Base-by-base conservation (phyloP, 192 early-diverging fungal species). In the Backusella macrospora region DNA sequence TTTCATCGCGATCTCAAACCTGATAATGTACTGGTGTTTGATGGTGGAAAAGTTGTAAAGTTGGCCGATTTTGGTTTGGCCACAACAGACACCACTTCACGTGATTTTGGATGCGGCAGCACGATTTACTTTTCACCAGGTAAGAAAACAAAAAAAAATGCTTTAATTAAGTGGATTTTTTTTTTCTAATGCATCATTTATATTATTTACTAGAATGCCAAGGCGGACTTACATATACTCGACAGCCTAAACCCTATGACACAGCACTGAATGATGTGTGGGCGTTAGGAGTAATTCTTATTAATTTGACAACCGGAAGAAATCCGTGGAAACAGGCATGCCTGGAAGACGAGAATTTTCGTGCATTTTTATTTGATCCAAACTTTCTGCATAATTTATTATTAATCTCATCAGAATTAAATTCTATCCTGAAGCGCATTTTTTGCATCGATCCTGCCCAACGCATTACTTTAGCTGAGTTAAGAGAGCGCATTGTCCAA, bases 1-100 rank as follows among this genome's bases (percentile, higher is more conserved):
- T 95, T 92, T 83, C 97, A 97, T 81, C 90, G 97, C 71, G 96
- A 98, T 81, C 76, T 98, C 71, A 97, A 98, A 80, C 90, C 90
- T 10, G 91, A 93, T 73, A 92, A 93, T 82, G 88, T 93, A 45
- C 73, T 92, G 2, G 78, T 86, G 21, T 78, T 77, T 65, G 88
- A 87, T 65, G 87, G 85, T 38, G 87, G 90, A 46, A 84, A 84
- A 21, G 87, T 85, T 42, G 75, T 96, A 63, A 96, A 96, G 83
- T 82, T 97, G 37, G 92, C 93, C 10, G 96, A 97, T 81, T 97
- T 97, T 90, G 96, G 96, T 15, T 90, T 97, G 45, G 92, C 96
- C 16, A 97, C 96, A 42, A 88, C 85, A 68, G 89, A 94, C 74
- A 83, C 88, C 68, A 86, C 89, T 69, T 94, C 94, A n/a, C 85